Base-by-base conservation (phyloP, 768 basidiomycete species). In the Guyanaporus albipodus region DNA sequence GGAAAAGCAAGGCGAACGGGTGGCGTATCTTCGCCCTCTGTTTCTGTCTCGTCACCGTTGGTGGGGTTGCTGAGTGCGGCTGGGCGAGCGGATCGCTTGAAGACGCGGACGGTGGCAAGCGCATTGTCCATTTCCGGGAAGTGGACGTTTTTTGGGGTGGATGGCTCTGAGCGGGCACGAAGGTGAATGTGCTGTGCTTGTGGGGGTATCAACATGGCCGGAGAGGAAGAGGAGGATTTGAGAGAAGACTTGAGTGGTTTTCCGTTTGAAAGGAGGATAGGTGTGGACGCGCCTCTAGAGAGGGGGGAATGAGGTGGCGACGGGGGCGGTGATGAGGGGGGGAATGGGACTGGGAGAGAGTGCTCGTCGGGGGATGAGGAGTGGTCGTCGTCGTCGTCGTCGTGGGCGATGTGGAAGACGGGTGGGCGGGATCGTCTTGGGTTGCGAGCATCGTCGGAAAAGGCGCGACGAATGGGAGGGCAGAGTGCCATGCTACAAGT, bases 191-290 rank as follows among this genome's bases (percentile, higher is more conserved):
- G 46, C 12, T 46, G 39, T n/a, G 34, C 11, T 6, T 34, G 46
- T 15, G 41, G n/a, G 24, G 47, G 44, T 1, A 29, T 35, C 18
- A 24, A 9, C 4, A 66, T 42, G 42, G 48, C 24, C 10, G 55
- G 55, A 2, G 57, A 44, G 0, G 63, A 64, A 4, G 51, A 33
- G 2, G 60, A 67, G 0, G 72, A 70, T 63, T 95, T 96, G 57
- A 96, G 78, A 2, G 89, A 87, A 0, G 87, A 77, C 60, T 91
- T 91, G 67, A 96, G 83, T 4, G 91, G 87, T 60, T 90, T 90
- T 35, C 92, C 91, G 47, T 84, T 91, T 17, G 79, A 70, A 27
- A 83, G 76, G 19, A 82, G 63, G 43, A 83, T 72, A 12, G 61
- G 73, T 55, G 51, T 67, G 40, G 46, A 74, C 55, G 51, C 70